Percentiles rank a stretch among this genome's conserved stretches.
These are phyloP conservation scores for Helichrysum umbraculigerum DNA, from an alignment of 129 eudicot species.

Conservation along the genomic window DNA sequence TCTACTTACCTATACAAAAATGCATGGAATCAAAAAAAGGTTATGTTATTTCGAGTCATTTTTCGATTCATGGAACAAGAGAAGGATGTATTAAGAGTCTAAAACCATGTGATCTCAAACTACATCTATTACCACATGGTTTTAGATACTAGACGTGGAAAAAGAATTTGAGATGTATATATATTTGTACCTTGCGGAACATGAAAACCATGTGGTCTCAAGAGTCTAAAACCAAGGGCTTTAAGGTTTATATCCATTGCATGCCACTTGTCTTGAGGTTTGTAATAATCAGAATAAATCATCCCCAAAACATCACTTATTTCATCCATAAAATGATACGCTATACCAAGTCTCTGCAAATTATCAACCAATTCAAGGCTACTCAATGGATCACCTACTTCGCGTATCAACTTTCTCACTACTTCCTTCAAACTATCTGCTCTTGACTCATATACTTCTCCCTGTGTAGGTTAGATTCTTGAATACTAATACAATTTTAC, in stretches of 20 bases:
- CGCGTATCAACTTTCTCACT: constrained; percentile 2
- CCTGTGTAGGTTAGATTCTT: constrained; percentile 13
- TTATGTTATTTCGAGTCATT: too few species aligned
- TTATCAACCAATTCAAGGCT: constrained; percentile 26
- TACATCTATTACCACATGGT: too few species aligned
- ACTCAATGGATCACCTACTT: constrained; percentile 6
- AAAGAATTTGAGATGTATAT: too few species aligned
- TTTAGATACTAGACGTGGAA: too few species aligned
- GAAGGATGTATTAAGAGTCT: too few species aligned
- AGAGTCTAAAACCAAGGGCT: constrained; percentile 37
- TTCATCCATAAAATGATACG: constrained; percentile 34
- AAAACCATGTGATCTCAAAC: too few species aligned
- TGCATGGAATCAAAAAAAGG: too few species aligned
- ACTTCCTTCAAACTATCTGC: constrained; percentile 20
- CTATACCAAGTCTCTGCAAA: constrained; percentile 34
- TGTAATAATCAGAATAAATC: constrained; percentile 16
- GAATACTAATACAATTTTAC: too few species aligned
- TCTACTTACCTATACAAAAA: too few species aligned
- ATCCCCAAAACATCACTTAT: constrained; percentile 13
- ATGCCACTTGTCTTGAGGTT: constrained; percentile 11
- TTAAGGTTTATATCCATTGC: constrained; percentile 22
- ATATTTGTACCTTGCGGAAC: constrained; percentile 28
- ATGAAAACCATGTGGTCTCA: constrained; percentile 33
- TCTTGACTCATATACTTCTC: constrained; percentile 20
- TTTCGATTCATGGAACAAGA: too few species aligned